Evolutionary conservation across 768 basidiomycete species (phyloP).

Genomic region (Lentinula lateritia): DNA sequence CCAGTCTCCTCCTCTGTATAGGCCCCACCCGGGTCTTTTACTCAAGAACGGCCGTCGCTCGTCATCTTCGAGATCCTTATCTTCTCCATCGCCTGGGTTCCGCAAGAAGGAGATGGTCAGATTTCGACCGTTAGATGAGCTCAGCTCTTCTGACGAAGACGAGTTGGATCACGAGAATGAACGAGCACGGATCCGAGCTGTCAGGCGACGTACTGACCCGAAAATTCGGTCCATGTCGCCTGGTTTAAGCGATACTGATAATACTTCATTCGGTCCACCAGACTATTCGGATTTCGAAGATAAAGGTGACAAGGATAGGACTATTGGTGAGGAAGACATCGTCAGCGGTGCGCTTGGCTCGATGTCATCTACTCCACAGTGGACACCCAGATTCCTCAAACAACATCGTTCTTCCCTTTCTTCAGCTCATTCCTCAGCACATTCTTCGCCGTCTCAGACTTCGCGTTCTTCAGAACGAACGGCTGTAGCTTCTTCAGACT

Average conservation of each 20-base stretch:
- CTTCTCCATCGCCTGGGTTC: conserved; percentile 7
- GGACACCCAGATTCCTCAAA: conserved; percentile 44
- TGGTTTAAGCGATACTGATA: conserved; percentile 19
- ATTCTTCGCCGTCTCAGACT: background rate
- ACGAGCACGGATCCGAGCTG: conserved; percentile 29
- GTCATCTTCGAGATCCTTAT: background rate
- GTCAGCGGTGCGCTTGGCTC: background rate
- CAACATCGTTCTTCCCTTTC: conserved; percentile 21
- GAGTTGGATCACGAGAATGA: conserved; percentile 34
- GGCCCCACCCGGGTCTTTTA: conserved; percentile 12
- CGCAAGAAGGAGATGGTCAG: conserved; percentile 21
- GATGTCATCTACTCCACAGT: conserved; percentile 16
- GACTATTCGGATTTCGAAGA: conserved; percentile 49
- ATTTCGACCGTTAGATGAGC: conserved; percentile 18
- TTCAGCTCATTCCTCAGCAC: background rate
- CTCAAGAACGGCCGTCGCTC: conserved; percentile 15
- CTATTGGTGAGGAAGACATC: background rate
- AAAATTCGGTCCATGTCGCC: conserved; percentile 3
- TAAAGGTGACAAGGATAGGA: conserved; percentile 22
- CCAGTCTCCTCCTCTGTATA: conserved; percentile 12
- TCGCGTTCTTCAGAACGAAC: conserved; percentile 8
- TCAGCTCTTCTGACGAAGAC: conserved; percentile 27
- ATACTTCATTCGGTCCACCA: conserved; percentile 7
- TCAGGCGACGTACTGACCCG: conserved; percentile 13
- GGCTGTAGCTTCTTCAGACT: conserved; percentile 8